Evolutionary conservation across 176 grass and related monocot species (phyloP), one percentile per base, ranked within the genome.

Genomic region (Alopecurus myosuroides): DNA sequence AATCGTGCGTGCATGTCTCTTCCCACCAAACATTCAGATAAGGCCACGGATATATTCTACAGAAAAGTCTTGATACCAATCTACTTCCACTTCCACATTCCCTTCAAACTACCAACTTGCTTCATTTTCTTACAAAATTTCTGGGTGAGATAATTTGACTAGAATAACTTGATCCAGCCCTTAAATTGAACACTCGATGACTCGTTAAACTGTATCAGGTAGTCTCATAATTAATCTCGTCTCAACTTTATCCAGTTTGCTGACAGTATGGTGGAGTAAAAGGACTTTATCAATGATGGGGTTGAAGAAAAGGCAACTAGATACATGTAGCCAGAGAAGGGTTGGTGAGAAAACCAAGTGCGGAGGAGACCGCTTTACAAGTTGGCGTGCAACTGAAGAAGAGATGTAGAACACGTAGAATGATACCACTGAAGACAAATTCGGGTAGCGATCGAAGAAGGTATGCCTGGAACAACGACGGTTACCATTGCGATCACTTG

Each of bases 311-410:
- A 85, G 52, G 52, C 74, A 44, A 14, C 2, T 13, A 20, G 10
- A 7, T 30, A 14, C n/a, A 57, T 30, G 34, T 20, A 71, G 61
- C 34, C 50, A 40, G 58, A 60, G 30, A 48, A 26, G 29, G 77
- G 61, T 77, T 71, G 71, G 82, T 80, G 48, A 13, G 26, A 61
- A 80, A 79, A 80, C 52, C 25, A 65, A 34, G 23, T 64, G 85
- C 44, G 20, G 77, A 65, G 78, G 63, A 58, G 46, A 73, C 65
- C 18, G 18, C 44, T 28, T 62, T 50, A 17, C 19, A 36, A 73
- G 56, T 52, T 75, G 71, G 68, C 68, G 68, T 84, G 46, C 49
- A 30, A 12, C 5, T 3, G 11, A 78, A 69, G 79, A 36, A 3
- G 51, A 30, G 23, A 18, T 18, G 40, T 18, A 53, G 15, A 63